These are phyloP conservation scores for Eremomyces bilateralis DNA, from an alignment of 495 filamentous ascomycete genomes.

Conservation along the genomic window DNA sequence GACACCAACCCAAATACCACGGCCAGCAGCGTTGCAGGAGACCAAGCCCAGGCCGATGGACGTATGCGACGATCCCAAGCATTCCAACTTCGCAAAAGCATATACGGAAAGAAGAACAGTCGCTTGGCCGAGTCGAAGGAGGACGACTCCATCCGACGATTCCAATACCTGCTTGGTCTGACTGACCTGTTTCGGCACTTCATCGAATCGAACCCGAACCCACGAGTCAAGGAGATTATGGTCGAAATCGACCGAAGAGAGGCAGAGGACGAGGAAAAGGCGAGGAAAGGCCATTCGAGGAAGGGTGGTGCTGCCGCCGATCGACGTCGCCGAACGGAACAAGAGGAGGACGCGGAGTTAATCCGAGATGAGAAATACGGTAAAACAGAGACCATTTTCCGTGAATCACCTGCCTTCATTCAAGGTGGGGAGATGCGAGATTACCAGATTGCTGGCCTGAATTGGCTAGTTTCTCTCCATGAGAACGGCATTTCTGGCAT, in stretches of 20 bases:
- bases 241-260: conserved; percentile 84
- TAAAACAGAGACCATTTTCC: conserved; percentile 69
- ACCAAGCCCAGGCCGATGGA: conserved; percentile 42
- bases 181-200: conserved; percentile 98
- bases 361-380: conserved; percentile 82
- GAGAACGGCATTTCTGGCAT: conserved; percentile 98
- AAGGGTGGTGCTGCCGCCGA: conserved; percentile 69
- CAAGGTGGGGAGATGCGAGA: conserved; percentile 79
- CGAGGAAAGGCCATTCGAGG: conserved; percentile 50
- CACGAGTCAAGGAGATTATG: conserved; percentile 76
- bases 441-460: conserved; percentile 83
- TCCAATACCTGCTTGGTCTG: conserved; percentile 83
- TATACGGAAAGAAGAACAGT: conserved; percentile 89
- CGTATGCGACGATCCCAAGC: conserved; percentile 68
- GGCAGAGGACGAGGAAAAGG: conserved; percentile 43
- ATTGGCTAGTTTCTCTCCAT: conserved; percentile 96
- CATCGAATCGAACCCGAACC: conserved; percentile 91
- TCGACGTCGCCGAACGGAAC: conserved; percentile 71
- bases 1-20: conserved; percentile 87
- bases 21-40: conserved; percentile 68
- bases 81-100: conserved; percentile 66
- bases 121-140: conserved; percentile 83
- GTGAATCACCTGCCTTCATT: conserved; percentile 77
- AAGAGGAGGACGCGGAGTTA: conserved; percentile 93
- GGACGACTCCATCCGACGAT: conserved; percentile 85